phyloP scores from a whole-genome alignment of 192 early-diverging fungal species.

The Coemansia reversa region DNA sequence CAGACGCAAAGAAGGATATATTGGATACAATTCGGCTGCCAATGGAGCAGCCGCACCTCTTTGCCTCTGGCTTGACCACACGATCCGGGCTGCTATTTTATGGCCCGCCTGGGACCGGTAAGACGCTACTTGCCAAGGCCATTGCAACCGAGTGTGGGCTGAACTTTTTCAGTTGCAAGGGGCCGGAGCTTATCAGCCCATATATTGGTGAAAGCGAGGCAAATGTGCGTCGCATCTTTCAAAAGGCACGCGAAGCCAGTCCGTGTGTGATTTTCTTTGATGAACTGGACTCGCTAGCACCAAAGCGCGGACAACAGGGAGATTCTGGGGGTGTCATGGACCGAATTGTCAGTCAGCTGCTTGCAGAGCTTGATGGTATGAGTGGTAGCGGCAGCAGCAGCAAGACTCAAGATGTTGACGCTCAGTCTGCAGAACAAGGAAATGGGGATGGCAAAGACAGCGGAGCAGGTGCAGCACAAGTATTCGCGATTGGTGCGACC shows the following conservation, averaged over 20 bases:
- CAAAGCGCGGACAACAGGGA: slow-evolving; percentile 96
- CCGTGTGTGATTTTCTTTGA: slow-evolving; percentile 99
- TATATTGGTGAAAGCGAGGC: slow-evolving; percentile 99
- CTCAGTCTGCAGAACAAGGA: slow-evolving; percentile 18
- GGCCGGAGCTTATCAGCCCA: slow-evolving; percentile 97
- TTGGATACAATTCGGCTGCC: slow-evolving; percentile 96
- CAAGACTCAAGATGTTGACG: slow-evolving; percentile 49
- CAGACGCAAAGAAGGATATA: slow-evolving; percentile 89
- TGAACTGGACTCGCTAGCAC: slow-evolving; percentile 97
- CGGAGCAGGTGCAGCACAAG: slow-evolving; percentile 52
- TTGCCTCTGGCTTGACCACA: slow-evolving; percentile 91
- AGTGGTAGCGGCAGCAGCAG: slow-evolving; percentile 23
- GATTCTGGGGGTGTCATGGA: slow-evolving; percentile 99
- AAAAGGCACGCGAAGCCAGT: slow-evolving; percentile 91
- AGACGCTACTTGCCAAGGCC: slow-evolving; percentile 97
- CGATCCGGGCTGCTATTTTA: slow-evolving; percentile 92
- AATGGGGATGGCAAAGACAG: slow-evolving; percentile 34
- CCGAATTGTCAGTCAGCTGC: slow-evolving; percentile 92
- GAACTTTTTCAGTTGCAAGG: slow-evolving; percentile 99
- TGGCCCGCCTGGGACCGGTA: slow-evolving; percentile 98
- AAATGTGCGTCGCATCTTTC: slow-evolving; percentile 95
- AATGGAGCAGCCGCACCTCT: slow-evolving; percentile 92
- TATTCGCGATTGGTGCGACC: slow-evolving; percentile 99
- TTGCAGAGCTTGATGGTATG: slow-evolving; percentile 97
- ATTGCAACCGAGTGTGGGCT: slow-evolving; percentile 96